Evolutionary conservation across 2,329 filamentous ascomycete genomes (phyloP).

Genomic region (Ophiostoma sp.): DNA sequence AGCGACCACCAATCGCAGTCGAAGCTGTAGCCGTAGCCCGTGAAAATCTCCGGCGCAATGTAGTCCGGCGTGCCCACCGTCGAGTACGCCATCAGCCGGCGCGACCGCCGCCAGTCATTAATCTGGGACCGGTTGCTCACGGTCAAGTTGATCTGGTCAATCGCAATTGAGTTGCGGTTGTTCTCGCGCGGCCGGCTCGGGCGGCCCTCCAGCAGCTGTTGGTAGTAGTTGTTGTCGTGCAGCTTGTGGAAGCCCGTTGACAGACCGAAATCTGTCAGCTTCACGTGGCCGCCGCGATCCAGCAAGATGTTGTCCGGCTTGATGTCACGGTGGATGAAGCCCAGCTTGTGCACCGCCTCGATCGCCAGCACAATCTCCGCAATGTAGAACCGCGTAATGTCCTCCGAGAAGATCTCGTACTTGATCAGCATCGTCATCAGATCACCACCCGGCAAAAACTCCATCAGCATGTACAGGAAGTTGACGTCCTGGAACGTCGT

Average conservation of each 20-base stretch:
- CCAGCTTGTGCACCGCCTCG: constrained; percentile 94
- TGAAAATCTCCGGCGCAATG: constrained; percentile 97
- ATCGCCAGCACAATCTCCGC: constrained; percentile 97
- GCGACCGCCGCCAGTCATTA: constrained; percentile 96
- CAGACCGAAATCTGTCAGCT: constrained; percentile 94
- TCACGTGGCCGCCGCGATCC: constrained; percentile 92
- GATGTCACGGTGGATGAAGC: constrained; percentile 98
- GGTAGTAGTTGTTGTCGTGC: constrained; percentile 96
- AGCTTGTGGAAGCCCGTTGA: constrained; percentile 97
- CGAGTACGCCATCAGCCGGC: constrained; percentile 93
- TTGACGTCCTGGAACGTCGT: constrained; percentile 96
- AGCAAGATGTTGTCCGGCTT: constrained; percentile 98
- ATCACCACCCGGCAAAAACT: constrained; percentile 96
- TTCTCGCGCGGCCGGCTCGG: constrained; percentile 57
- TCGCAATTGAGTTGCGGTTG: constrained; percentile 87
- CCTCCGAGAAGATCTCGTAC: constrained; percentile 98
- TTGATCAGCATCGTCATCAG: constrained; percentile 99
- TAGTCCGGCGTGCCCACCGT: constrained; percentile 98
- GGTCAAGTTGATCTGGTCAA: constrained; percentile 96
- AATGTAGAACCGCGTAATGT: constrained; percentile 99
- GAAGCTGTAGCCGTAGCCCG: constrained; percentile 90
- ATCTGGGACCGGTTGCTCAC: constrained; percentile 97
- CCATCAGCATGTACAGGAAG: constrained; percentile 99
- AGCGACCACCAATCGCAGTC: constrained; percentile 99
- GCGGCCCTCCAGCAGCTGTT: constrained; percentile 76